Evolutionary conservation across 371 early-diverging fungal genomes (phyloP), one percentile per base, ranked within the genome.

Genomic region (Syncephalastrum racemosum): DNA sequence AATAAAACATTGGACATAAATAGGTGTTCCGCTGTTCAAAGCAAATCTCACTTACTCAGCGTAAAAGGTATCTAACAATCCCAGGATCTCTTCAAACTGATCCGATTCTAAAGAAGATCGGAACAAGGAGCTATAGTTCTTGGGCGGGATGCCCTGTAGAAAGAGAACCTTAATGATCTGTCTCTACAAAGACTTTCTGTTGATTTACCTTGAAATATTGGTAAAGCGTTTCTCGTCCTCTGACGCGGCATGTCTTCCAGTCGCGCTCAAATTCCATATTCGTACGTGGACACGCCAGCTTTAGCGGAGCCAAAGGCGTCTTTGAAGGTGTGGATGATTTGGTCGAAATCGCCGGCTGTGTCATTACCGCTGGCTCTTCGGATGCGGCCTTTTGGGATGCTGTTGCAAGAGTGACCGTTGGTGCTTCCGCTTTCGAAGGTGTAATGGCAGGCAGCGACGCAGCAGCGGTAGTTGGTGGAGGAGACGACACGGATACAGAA

Each of bases 181-280:
- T 25, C 46, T 42, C 44, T 23, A n/a, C 13, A 24, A 27, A 42
- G 20, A 22, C n/a, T 36, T 4, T 12, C 12, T 46, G 24, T 22
- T 22, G 27, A 15, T 31, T 39, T 75, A 88, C 90, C 78, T 87
- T 86, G 47, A 94, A 67, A 54, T 87, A 89, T 23, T 73, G 65
- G 62, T 85, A 91, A 18, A 89, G 64, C 12, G 71, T 54, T 3
- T 73, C 76, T 13, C 69, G 59, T 3, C 85, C 81, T 49, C 72
- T 66, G 53, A 73, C 72, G 39, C 62, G 68, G 31, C 80, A 79
- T 31, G 77, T 73, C 58, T 85, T 89, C 90, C 90, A 92, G 43
- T 86, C 89, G 12, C 89, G 76, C 63, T 90, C 90, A 66, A 91
- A 91, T 45, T 91, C 92, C 55, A 77, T 77, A 45, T 86, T 82